A percentile compares a stretch with the other conserved stretches of the same genome.
These are phyloP conservation scores for Cydonia oblonga DNA, from an alignment of 331 rosid genomes.

Conservation along the genomic window DNA sequence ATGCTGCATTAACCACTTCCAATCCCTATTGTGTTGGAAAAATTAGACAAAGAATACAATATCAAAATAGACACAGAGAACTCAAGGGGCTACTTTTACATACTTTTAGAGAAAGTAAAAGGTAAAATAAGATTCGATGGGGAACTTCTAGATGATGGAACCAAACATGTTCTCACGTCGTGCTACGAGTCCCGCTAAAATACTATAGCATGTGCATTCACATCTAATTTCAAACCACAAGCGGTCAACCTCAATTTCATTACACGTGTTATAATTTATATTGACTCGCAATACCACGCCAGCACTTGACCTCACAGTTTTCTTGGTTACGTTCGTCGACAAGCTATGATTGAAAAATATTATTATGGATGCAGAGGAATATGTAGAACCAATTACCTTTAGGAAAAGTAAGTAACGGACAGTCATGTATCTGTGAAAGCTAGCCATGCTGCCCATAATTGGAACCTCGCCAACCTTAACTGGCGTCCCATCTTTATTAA, in stretches of 20 bases:
- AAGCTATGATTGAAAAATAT: neutral
- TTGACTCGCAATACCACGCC: neutral
- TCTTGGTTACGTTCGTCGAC: neutral
- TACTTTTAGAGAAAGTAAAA: neutral
- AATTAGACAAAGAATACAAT: neutral
- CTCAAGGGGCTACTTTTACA: neutral
- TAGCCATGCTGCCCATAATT: conserved; percentile 27
- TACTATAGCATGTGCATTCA: no score
- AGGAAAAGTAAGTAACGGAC: conserved; percentile 49
- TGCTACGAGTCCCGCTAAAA: no score
- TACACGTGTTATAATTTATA: neutral
- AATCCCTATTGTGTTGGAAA: conserved; percentile 35
- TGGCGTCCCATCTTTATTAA: conserved; percentile 44
- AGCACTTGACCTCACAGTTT: neutral
- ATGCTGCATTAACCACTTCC: conserved; percentile 42
- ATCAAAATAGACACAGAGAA: neutral
- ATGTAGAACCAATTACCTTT: conserved; percentile 33
- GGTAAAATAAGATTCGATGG: neutral
- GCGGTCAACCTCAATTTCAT: neutral
- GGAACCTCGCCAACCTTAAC: conserved; percentile 33
- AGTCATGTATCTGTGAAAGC: conserved; percentile 50
- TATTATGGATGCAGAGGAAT: neutral
- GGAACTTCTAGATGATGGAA: neutral
- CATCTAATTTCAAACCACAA: neutral
- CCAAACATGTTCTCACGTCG: neutral